phyloP scores from a whole-genome alignment of 768 basidiomycete genomes.

The Antrodiella citrinella region DNA sequence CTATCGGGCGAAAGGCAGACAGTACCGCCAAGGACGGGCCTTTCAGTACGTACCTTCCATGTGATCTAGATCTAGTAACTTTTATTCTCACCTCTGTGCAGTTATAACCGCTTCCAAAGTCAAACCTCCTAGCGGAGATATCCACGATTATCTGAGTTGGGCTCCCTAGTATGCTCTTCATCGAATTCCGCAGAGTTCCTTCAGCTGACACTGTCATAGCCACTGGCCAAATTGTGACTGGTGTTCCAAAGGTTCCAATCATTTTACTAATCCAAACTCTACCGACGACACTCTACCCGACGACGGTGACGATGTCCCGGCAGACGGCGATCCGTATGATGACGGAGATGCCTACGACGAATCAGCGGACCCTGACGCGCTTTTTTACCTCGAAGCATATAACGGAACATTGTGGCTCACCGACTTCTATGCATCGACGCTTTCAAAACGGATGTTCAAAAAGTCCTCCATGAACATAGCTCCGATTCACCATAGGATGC shows the following conservation, averaged over 20 bases:
- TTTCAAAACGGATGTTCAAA: not conserved
- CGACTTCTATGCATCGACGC: not conserved
- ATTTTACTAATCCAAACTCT: constrained; percentile 11
- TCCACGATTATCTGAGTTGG: constrained; percentile 47
- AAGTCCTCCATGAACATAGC: no score
- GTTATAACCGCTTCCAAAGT: constrained; percentile 28
- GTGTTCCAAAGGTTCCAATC: constrained; percentile 29
- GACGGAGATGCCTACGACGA: not conserved
- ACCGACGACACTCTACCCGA: constrained; percentile 5
- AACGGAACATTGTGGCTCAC: not conserved
- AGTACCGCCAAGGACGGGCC: constrained; percentile 30
- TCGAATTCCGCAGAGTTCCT: no score
- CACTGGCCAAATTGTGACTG: constrained; percentile 51
- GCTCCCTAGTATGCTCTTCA: constrained; percentile 51
- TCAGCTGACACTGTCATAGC: constrained; percentile 26
- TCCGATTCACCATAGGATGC: no score
- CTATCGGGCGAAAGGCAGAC: constrained; percentile 30
- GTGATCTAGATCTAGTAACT: no score
- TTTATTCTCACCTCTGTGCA: constrained; percentile 11
- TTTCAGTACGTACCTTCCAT: constrained; percentile 25
- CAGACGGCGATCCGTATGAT: not conserved
- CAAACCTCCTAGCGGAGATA: constrained; percentile 29
- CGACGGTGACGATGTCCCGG: constrained; percentile 2
- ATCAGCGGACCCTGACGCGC: not conserved
- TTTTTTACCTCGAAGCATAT: constrained; percentile 2